Conservation (phyloP, 176 grass and related monocot species). For the Zizania latifolia region DNA sequence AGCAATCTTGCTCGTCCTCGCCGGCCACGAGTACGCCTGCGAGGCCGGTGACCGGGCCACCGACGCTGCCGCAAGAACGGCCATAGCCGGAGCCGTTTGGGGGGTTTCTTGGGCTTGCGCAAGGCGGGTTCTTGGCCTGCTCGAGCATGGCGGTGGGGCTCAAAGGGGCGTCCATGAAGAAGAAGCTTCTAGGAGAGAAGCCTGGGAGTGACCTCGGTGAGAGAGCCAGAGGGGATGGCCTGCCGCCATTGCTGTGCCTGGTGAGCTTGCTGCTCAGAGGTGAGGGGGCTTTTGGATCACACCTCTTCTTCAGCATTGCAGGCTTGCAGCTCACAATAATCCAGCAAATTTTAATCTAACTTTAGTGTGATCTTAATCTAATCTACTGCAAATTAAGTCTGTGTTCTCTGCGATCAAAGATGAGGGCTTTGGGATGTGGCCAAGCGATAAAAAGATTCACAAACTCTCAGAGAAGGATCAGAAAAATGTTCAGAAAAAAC, state of each 20-base stretch:
- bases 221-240: not conserved
- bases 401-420: not conserved
- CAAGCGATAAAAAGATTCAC: not conserved
- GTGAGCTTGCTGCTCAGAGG: not conserved
- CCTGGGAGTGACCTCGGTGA: constrained; percentile 18
- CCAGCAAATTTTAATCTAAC: not conserved
- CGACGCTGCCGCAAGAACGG: not conserved
- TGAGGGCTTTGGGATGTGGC: not conserved
- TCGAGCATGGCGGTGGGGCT: not conserved
- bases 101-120: not conserved
- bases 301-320: constrained; percentile 32
- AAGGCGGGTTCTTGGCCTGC: not conserved
- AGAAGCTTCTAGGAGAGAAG: too few species aligned
- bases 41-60: not conserved
- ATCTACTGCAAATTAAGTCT: not conserved
- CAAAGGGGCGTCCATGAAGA: not conserved
- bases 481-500: not conserved
- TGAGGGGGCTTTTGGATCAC: not conserved
- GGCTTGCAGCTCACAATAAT: not conserved
- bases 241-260: not conserved
- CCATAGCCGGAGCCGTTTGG: not conserved
- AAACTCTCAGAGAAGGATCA: not conserved
- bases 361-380: not conserved
- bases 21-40: constrained; percentile 23
- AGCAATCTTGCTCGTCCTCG: not conserved